Evolutionary conservation across 2,329 filamentous ascomycete genomes (phyloP).

Genomic region (Conoideocrella luteorostrata): DNA sequence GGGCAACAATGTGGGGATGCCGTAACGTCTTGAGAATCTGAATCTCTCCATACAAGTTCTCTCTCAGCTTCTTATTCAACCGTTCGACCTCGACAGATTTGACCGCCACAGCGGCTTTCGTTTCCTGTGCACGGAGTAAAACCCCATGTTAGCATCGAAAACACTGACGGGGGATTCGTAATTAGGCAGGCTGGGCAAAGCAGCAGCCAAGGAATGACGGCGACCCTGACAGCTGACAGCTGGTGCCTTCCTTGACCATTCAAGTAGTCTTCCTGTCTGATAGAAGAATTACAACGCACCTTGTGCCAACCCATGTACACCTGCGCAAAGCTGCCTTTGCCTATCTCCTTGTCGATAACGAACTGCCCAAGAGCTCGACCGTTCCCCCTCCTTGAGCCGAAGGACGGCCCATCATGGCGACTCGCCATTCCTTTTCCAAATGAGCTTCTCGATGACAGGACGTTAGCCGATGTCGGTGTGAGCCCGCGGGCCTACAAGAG

Average conservation of each 20-base stretch:
- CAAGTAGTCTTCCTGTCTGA: constrained; percentile 2
- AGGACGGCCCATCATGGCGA: constrained; percentile 30
- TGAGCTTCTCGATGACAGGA: constrained; percentile 26
- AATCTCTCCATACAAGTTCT: constrained; percentile 93
- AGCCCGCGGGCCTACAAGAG: constrained; percentile 32
- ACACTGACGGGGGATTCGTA: too few relatives aligned
- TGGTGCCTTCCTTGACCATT: too few relatives aligned
- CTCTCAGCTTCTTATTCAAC: constrained; percentile 91
- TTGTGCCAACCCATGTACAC: constrained; percentile 85
- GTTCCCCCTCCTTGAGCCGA: constrained; percentile 27
- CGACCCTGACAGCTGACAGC: too few relatives aligned
- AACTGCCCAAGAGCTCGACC: constrained; percentile 61
- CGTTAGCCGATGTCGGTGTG: constrained; percentile 21
- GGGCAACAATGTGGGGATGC: constrained; percentile 92
- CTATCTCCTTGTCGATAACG: constrained; percentile 80
- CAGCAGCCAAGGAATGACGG: too few relatives aligned
- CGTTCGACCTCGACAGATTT: constrained; percentile 91
- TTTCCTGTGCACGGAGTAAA: constrained; percentile 47
- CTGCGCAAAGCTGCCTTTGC: constrained; percentile 94
- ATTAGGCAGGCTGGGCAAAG: too few relatives aligned
- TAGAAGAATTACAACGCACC: constrained; percentile 38
- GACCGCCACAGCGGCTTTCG: constrained; percentile 81
- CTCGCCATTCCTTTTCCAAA: constrained; percentile 34
- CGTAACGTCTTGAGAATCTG: constrained; percentile 88
- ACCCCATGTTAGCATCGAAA: neutral